Evolutionary conservation across 768 basidiomycete species (phyloP).

Genomic region (Naematelia encephala): DNA sequence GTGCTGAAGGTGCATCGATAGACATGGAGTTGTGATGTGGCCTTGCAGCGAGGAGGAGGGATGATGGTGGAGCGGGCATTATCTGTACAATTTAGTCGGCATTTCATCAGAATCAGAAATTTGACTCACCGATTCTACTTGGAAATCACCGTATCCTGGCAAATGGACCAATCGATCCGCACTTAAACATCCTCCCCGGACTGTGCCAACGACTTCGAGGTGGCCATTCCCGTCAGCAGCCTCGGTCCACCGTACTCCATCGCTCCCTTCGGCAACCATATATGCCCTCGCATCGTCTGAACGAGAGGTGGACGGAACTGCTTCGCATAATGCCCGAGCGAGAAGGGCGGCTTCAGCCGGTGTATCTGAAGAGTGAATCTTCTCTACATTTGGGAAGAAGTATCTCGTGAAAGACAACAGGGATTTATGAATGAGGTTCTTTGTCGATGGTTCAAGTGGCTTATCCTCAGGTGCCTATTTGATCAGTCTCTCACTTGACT

Average conservation of each 20-base stretch:
- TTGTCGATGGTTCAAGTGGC: slow-evolving; percentile 57
- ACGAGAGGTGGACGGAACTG: slow-evolving; percentile 70
- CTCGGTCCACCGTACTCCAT: slow-evolving; percentile 56
- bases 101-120: neutral
- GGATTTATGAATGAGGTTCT: slow-evolving; percentile 71
- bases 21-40: slow-evolving; percentile 45
- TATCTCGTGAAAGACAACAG: slow-evolving; percentile 91
- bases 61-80: slow-evolving; percentile 59
- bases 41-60: slow-evolving; percentile 31
- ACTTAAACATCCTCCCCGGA: slow-evolving; percentile 73
- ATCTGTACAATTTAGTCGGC: slow-evolving; percentile 59
- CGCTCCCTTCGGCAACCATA: slow-evolving; percentile 64
- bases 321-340: slow-evolving; percentile 75
- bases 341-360: slow-evolving; percentile 50
- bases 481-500: no score
- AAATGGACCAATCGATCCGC: slow-evolving; percentile 83
- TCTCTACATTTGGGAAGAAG: slow-evolving; percentile 78
- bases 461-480: slow-evolving; percentile 33
- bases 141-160: slow-evolving; percentile 83
- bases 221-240: slow-evolving; percentile 55
- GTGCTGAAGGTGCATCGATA: slow-evolving; percentile 51
- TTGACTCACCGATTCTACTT: slow-evolving; percentile 65
- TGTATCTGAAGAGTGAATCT: slow-evolving; percentile 65
- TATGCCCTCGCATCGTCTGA: slow-evolving; percentile 80
- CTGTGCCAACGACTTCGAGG: slow-evolving; percentile 74